These are phyloP conservation scores for Dryas integrifolia DNA, from an alignment of 331 rosid genomes.

Conservation along the genomic window DNA sequence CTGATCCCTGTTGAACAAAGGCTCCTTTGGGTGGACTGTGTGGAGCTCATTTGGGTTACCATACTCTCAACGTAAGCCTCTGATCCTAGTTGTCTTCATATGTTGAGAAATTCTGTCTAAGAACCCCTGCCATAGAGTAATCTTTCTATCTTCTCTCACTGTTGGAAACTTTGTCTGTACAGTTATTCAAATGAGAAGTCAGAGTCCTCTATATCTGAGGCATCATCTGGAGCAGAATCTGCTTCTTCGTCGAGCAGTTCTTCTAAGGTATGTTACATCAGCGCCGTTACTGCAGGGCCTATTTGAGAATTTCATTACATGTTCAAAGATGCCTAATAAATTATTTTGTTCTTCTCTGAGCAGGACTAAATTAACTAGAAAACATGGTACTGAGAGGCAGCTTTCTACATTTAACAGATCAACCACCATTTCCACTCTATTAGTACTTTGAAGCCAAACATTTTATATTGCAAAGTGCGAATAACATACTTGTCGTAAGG, in stretches of 20 bases:
- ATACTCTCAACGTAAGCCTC: constrained; percentile 88
- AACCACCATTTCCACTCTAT: neutral
- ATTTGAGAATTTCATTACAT: neutral
- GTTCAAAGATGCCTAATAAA: neutral
- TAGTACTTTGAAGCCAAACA: neutral
- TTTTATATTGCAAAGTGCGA: neutral
- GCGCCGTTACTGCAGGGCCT: neutral
- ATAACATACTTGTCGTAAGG: neutral
- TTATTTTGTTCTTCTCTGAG: neutral
- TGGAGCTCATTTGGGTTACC: constrained; percentile 97
- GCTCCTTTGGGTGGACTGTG: constrained; percentile 97
- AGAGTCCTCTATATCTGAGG: constrained; percentile 48
- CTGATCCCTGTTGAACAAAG: constrained; percentile 88
- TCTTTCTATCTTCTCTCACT: constrained; percentile 9
- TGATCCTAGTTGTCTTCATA: neutral
- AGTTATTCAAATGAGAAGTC: constrained; percentile 93
- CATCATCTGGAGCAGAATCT: constrained; percentile 39
- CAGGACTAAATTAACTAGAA: constrained; percentile 27
- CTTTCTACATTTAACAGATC: neutral
- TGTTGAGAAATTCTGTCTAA: neutral
- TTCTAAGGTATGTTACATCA: constrained; percentile 39
- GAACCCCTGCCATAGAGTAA: neutral
- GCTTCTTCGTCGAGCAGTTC: constrained; percentile 40
- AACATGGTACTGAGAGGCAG: neutral
- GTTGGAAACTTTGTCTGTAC: neutral